Evolutionary conservation across 805 yeast genomes (phyloP).

Genomic region (Candida boleticola): DNA sequence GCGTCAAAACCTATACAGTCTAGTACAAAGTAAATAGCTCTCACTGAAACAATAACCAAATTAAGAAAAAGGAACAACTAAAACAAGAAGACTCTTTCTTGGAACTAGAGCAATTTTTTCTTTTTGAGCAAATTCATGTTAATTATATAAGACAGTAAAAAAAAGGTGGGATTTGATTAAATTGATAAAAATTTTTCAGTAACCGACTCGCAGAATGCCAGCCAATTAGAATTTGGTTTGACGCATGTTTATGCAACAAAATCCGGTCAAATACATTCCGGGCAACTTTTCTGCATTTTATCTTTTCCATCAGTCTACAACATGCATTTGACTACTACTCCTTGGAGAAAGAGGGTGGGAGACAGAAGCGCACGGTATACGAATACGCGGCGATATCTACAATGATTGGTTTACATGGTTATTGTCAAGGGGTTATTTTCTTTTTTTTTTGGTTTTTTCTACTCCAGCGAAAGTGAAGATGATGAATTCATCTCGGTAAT

Average conservation of each 20-base stretch:
- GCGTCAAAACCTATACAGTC: no score
- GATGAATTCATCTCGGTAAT: no score
- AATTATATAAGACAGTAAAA: background rate
- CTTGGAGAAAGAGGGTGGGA: no score
- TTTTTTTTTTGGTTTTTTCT: background rate
- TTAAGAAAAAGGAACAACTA: background rate
- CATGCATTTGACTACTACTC: no score
- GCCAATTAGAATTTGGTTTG: constrained; percentile 3
- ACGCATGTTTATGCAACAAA: background rate
- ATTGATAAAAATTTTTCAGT: constrained; percentile 3
- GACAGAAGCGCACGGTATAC: no score
- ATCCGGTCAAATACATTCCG: background rate
- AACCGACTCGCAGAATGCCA: constrained; percentile 5
- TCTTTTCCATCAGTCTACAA: background rate
- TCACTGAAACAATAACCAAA: background rate
- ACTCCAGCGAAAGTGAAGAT: no score
- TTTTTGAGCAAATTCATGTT: constrained; percentile 6
- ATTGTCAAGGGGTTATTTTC: no score
- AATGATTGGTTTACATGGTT: no score
- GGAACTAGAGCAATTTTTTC: background rate
- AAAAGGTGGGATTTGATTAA: constrained; percentile 2
- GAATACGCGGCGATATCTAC: no score
- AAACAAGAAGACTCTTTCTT: no score
- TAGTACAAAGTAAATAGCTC: background rate
- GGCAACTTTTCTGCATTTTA: background rate